These are phyloP conservation scores for Vigna trinervia DNA, from an alignment of 306 rosid species.

Conservation along the genomic window DNA sequence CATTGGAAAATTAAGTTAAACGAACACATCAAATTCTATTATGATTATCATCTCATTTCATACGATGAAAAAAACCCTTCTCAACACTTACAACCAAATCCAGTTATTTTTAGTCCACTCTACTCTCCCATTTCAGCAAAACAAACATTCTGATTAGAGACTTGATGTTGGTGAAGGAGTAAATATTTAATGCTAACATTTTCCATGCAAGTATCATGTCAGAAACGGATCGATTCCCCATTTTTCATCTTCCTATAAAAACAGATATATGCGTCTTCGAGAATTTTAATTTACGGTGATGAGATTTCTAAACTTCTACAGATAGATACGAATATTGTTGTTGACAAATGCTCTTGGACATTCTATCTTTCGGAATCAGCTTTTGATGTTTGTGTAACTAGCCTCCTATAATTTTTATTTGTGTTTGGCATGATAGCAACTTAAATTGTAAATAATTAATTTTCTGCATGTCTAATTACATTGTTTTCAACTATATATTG, in stretches of 20 bases:
- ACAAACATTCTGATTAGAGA: background rate
- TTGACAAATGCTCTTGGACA: background rate
- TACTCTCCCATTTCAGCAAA: background rate
- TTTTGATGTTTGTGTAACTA: slow-evolving; percentile 3
- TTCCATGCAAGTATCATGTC: no score
- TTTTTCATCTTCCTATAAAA: background rate
- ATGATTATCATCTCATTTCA: no score
- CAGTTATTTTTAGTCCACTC: no score
- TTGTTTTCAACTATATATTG: background rate
- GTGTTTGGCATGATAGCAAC: background rate
- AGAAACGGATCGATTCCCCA: background rate
- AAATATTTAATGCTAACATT: no score
- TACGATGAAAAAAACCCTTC: no score
- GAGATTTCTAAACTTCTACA: background rate
- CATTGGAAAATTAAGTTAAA: no score
- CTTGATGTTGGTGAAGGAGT: background rate
- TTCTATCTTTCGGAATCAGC: background rate
- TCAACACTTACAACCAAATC: no score
- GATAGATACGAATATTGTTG: background rate
- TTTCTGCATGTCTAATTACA: background rate
- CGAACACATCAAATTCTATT: no score
- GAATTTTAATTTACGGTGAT: no score
- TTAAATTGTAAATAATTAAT: background rate
- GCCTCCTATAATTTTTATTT: background rate
- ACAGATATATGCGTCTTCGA: background rate